Conservation (phyloP, 2,329 filamentous ascomycete species). For the Pseudocercospora eumusae region DNA sequence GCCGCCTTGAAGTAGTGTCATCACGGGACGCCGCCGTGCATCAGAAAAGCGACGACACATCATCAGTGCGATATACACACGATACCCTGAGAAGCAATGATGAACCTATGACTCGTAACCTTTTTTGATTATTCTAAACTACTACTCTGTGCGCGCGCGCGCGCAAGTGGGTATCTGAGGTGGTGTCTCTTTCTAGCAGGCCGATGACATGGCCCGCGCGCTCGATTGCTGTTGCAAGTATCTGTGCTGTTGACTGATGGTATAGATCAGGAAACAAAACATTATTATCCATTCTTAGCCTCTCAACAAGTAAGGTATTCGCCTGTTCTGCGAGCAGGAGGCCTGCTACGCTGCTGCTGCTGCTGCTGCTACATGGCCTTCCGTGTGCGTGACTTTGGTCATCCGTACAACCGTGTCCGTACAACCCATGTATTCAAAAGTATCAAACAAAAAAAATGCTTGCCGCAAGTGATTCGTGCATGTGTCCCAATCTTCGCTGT, state of each 20-base stretch:
- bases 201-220: neutral
- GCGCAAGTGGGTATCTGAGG: constrained; percentile 15
- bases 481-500: constrained; percentile 19
- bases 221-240: neutral
- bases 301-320: neutral
- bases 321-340: constrained; percentile 11
- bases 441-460: neutral
- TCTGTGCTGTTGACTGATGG: neutral
- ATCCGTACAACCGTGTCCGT: neutral
- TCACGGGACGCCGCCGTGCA: constrained; percentile 7
- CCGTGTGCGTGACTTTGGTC: neutral
- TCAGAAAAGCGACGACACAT: constrained; percentile 1
- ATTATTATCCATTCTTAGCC: constrained; percentile 6
- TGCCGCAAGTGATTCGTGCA: constrained; percentile 3
- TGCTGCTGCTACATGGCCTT: constrained; percentile 5
- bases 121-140: constrained; percentile 15
- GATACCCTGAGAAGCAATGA: constrained; percentile 11
- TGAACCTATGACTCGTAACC: constrained; percentile 16
- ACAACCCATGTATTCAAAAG: constrained; percentile 15
- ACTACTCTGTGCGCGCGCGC: neutral
- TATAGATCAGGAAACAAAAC: constrained; percentile 2
- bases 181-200: neutral
- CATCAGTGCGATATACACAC: neutral
- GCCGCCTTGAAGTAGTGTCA: constrained; percentile 17
- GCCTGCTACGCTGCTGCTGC: constrained; percentile 9